These are phyloP conservation scores for Yamadazyma songkhlaensis DNA, from an alignment of 1,139 yeast genomes.

Conservation along the genomic window DNA sequence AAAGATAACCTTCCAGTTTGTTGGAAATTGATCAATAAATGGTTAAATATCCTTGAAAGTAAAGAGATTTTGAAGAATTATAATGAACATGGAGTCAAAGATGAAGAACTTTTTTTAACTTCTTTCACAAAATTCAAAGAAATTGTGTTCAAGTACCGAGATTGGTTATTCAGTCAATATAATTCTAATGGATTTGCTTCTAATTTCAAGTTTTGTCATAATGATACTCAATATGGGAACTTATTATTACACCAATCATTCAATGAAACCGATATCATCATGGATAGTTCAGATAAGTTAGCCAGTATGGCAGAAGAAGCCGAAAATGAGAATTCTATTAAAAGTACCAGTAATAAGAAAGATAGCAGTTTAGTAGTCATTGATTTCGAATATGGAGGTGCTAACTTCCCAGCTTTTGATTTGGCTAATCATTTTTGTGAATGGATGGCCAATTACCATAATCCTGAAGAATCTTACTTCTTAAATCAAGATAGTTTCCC, in stretches of 20 bases:
- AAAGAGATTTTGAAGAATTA: slow-evolving; percentile 26
- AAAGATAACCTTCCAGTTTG: slow-evolving; percentile 54
- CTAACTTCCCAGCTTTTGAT: slow-evolving; percentile 89
- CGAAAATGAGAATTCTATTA: slow-evolving; percentile 12
- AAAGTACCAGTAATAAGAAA: slow-evolving; percentile 31
- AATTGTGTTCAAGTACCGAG: slow-evolving; percentile 48
- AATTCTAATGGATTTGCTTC: slow-evolving; percentile 41
- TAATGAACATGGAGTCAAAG: slow-evolving; percentile 23
- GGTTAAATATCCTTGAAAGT: slow-evolving; percentile 60
- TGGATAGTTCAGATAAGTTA: slow-evolving; percentile 13
- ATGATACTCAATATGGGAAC: slow-evolving; percentile 96
- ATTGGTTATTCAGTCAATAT: slow-evolving; percentile 62
- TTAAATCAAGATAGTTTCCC: slow-evolving; percentile 64
- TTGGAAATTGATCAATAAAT: slow-evolving; percentile 70
- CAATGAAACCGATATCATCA: slow-evolving; percentile 35
- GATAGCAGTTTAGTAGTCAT: slow-evolving; percentile 86
- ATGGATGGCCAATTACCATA: slow-evolving; percentile 95
- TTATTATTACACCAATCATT: slow-evolving; percentile 52
- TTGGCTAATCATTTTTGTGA: slow-evolving; percentile 87
- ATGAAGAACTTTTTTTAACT: slow-evolving; percentile 45
- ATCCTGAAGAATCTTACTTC: slow-evolving; percentile 57
- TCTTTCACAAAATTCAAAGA: slow-evolving; percentile 49
- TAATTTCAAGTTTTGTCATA: slow-evolving; percentile 79
- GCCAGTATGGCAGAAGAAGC: slow-evolving; percentile 1
- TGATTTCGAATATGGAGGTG: slow-evolving; percentile 94